Evolutionary conservation across 495 filamentous ascomycete genomes (phyloP).

Genomic region (Darksidea phi): DNA sequence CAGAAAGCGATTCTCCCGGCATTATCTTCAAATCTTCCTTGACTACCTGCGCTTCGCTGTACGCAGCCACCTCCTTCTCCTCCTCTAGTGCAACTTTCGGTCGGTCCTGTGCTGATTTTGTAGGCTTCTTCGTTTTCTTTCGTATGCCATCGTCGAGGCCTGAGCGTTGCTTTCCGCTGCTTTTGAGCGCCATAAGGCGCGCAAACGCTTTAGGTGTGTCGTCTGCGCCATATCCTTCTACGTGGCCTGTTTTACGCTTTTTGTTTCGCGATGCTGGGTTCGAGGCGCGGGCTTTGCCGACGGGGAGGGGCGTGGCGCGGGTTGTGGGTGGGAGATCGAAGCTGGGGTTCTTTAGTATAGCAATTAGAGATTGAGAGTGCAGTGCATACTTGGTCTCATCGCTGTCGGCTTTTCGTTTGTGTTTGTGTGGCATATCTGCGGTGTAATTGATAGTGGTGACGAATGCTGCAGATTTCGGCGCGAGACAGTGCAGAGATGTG

Average conservation of each 20-base stretch:
- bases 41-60: constrained; percentile 18
- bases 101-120: constrained; percentile 30
- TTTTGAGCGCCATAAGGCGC: constrained; percentile 70
- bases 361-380: background rate
- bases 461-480: background rate
- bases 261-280: constrained; percentile 46
- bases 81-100: background rate
- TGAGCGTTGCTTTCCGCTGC: constrained; percentile 54
- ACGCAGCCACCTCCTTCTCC: constrained; percentile 10
- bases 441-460: background rate
- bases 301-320: constrained; percentile 68
- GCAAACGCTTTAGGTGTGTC: constrained; percentile 86
- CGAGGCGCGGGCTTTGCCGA: constrained; percentile 44
- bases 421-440: constrained; percentile 78
- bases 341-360: constrained; percentile 40
- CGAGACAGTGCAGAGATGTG: constrained; percentile 10
- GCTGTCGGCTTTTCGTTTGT: constrained; percentile 61
- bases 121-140: constrained; percentile 51
- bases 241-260: constrained; percentile 44
- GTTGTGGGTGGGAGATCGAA: constrained; percentile 74
- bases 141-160: constrained; percentile 67
- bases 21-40: constrained; percentile 62
- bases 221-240: constrained; percentile 51
- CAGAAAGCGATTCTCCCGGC: constrained; percentile 76
- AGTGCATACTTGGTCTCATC: constrained; percentile 41